These are phyloP conservation scores for Lactarius deliciosus DNA, from an alignment of 768 basidiomycete species.

Conservation along the genomic window DNA sequence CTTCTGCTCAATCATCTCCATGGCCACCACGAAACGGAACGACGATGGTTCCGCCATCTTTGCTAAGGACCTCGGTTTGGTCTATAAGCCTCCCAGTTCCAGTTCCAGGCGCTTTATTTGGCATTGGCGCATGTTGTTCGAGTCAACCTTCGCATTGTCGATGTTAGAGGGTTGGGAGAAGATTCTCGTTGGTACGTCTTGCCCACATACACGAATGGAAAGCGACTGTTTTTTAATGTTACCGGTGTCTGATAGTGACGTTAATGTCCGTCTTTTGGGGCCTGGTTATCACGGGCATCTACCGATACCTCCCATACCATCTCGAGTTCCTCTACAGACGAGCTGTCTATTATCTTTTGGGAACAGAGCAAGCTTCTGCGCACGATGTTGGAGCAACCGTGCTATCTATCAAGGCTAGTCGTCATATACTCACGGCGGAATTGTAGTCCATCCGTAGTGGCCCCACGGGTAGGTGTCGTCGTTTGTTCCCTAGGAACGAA, in stretches of 20 bases:
- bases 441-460: constrained; percentile 3
- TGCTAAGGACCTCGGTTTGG: constrained; percentile 30
- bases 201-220: too few species aligned
- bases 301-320: constrained; percentile 60
- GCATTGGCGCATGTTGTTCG: constrained; percentile 55
- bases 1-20: not conserved
- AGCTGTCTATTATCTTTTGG: constrained; percentile 63
- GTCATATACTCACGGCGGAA: constrained; percentile 10
- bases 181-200: constrained; percentile 51
- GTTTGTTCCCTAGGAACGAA: not conserved
- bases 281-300: constrained; percentile 50
- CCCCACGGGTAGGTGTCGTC: not conserved
- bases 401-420: constrained; percentile 5
- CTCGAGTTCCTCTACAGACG: constrained; percentile 51
- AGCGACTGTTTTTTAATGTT: constrained; percentile 20
- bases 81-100: constrained; percentile 34
- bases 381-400: constrained; percentile 8
- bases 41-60: constrained; percentile 25
- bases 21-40: constrained; percentile 15
- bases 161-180: constrained; percentile 74
- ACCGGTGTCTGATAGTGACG: not conserved
- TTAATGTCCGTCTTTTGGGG: constrained; percentile 42
- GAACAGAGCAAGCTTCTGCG: constrained; percentile 39
- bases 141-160: constrained; percentile 57
- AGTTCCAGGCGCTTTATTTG: constrained; percentile 41